phyloP scores from a whole-genome alignment of 2,329 filamentous ascomycete species.

The Clathrospora elynae region DNA sequence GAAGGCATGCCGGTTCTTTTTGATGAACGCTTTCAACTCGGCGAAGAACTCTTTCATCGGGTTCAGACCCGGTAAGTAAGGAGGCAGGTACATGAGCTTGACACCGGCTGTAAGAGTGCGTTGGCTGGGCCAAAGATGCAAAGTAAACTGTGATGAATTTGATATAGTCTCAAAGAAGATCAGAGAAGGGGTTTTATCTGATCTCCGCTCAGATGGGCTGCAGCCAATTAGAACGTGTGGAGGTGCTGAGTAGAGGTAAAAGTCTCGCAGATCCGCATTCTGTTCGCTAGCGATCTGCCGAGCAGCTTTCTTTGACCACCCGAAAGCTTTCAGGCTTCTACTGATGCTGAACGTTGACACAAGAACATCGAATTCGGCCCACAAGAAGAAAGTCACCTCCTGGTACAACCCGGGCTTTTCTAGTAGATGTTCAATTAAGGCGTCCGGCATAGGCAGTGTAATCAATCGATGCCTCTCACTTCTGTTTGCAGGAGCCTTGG shows the following conservation, averaged over 20 bases:
- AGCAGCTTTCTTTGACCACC: conserved; percentile 41
- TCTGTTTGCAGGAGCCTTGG: conserved; percentile 15
- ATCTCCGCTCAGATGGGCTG: too few species aligned
- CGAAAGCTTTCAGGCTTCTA: conserved; percentile 23
- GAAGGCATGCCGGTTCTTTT: too few species aligned
- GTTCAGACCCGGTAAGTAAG: conserved; percentile 48
- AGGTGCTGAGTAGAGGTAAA: conserved; percentile 46
- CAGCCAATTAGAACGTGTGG: too few species aligned
- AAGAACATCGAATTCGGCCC: conserved; percentile 30
- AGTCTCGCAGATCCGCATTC: conserved; percentile 44
- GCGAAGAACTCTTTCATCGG: conserved; percentile 49
- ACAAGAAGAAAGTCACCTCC: conserved; percentile 33
- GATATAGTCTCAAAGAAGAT: too few species aligned
- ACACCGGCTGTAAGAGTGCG: too few species aligned
- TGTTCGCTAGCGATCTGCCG: conserved; percentile 41
- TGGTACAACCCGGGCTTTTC: conserved; percentile 37
- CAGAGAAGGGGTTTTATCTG: too few species aligned
- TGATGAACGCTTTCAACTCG: too few species aligned
- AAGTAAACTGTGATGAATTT: too few species aligned
- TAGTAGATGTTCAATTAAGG: conserved; percentile 33
- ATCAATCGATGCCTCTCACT: conserved; percentile 22
- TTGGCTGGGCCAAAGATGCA: too few species aligned
- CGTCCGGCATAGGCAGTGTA: conserved; percentile 35
- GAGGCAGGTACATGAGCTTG: conserved; percentile 43
- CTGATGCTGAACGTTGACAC: conserved; percentile 29